phyloP scores from a whole-genome alignment of 352 stramenopile genomes.

The Phytophthora constricta region DNA sequence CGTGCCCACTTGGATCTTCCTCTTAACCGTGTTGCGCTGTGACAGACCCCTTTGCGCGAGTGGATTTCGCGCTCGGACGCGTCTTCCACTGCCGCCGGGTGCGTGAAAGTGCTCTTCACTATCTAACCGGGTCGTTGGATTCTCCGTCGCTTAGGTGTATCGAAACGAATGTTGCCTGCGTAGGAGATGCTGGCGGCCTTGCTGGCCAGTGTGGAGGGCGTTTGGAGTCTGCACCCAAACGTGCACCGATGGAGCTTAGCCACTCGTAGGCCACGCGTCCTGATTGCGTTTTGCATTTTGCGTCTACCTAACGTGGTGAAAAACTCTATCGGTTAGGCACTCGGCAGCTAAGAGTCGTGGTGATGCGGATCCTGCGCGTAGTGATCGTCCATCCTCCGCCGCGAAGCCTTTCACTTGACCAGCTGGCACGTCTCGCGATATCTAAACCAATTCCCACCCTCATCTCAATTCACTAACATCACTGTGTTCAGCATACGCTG shows the following conservation, averaged over 20 bases:
- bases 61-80: constrained; percentile 41
- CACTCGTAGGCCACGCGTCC: constrained; percentile 18
- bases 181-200: background rate
- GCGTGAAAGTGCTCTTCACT: too few relatives aligned
- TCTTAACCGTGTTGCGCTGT: background rate
- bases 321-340: constrained; percentile 8
- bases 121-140: too few relatives aligned
- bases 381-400: background rate
- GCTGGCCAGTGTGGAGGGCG: constrained; percentile 21
- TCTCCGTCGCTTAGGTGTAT: constrained; percentile 6
- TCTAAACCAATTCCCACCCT: background rate
- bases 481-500: constrained; percentile 18
- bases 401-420: constrained; percentile 13
- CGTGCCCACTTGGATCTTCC: background rate
- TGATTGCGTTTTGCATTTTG: too few relatives aligned
- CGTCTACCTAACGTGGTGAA: background rate
- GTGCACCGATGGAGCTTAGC: constrained; percentile 14
- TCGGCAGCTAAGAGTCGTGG: constrained; percentile 18
- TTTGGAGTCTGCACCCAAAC: constrained; percentile 35
- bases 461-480: constrained; percentile 7
- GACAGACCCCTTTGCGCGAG: constrained; percentile 31
- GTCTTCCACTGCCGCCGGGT: constrained; percentile 25
- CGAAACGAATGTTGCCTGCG: background rate
- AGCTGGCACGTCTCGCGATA: constrained; percentile 18
- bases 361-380: constrained; percentile 18